These are phyloP conservation scores for Lepidium didymum DNA, from an alignment of 345 rosid genomes.

Conservation along the genomic window DNA sequence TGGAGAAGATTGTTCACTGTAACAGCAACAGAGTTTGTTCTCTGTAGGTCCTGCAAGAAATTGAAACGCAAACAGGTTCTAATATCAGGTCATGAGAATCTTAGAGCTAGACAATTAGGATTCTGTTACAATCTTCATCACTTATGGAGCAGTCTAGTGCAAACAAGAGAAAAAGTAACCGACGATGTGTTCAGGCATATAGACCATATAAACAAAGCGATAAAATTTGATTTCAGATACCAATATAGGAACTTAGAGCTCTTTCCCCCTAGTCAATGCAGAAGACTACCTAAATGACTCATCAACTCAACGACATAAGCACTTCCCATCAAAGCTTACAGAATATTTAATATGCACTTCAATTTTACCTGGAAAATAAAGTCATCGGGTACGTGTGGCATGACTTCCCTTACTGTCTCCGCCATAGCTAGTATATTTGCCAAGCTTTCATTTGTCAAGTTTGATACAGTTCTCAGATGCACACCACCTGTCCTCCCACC, in stretches of 20 bases:
- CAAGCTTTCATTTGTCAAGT: constrained; percentile 44
- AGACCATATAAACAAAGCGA: neutral
- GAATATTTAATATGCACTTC: neutral
- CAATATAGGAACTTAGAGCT: neutral
- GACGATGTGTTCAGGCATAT: neutral
- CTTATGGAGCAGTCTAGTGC: neutral
- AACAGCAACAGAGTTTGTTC: constrained; percentile 80
- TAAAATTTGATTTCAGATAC: neutral
- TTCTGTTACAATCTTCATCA: neutral
- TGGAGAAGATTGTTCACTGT: constrained; percentile 99
- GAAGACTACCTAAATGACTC: neutral
- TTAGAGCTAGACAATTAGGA: neutral
- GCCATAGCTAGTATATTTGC: constrained; percentile 90
- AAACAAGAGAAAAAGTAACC: neutral
- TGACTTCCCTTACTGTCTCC: constrained; percentile 86
- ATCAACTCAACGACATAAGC: constrained; percentile 1
- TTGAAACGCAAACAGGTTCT: constrained; percentile 12
- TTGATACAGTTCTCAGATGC: constrained; percentile 54
- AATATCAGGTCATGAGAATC: constrained; percentile 9
- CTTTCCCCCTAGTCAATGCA: neutral
- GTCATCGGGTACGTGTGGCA: constrained; percentile 92
- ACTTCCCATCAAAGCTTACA: neutral
- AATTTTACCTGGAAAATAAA: constrained; percentile 72
- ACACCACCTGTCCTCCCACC: constrained; percentile 52
- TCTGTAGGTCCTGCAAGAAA: constrained; percentile 84